Evolutionary conservation across 176 grass and related monocot species (phyloP).

Genomic region (Rhynchospora breviuscula): DNA sequence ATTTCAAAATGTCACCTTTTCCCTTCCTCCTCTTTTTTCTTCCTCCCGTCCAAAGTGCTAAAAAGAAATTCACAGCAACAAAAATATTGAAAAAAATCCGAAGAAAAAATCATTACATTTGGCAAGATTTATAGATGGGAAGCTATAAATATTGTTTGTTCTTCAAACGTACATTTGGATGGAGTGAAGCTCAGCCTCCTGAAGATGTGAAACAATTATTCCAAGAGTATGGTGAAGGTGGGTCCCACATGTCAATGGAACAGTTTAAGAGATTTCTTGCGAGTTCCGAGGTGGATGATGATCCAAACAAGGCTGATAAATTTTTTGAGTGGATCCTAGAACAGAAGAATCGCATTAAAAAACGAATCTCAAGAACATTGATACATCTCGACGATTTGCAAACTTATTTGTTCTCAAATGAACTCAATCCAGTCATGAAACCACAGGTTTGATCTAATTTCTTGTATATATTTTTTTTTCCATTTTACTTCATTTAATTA

Average conservation of each 20-base stretch:
- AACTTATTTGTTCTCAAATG: slow-evolving; percentile 8
- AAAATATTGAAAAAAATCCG: not conserved
- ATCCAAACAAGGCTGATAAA: not conserved
- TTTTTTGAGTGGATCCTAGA: not conserved
- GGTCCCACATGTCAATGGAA: slow-evolving; percentile 5
- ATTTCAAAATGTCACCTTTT: not conserved
- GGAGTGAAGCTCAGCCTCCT: not conserved
- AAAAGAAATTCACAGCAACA: not conserved
- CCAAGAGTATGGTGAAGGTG: not conserved
- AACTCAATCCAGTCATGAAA: slow-evolving; percentile 8
- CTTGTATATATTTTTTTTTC: not conserved
- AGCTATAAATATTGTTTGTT: slow-evolving; percentile 27
- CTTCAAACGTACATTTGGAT: slow-evolving; percentile 15
- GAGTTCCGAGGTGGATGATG: not conserved
- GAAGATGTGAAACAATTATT: slow-evolving; percentile 11
- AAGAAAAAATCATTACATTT: not conserved
- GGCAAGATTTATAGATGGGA: not conserved
- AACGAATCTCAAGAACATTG: not conserved
- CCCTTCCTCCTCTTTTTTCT: too few species aligned
- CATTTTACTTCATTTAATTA: too few species aligned
- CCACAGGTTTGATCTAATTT: slow-evolving; percentile 4
- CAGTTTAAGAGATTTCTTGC: slow-evolving; percentile 8
- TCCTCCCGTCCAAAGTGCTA: slow-evolving; percentile 5
- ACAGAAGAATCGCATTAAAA: not conserved
- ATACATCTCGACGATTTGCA: slow-evolving; percentile 18